phyloP scores from a whole-genome alignment of 371 early-diverging fungal genomes.

The Rhizopus arrhizus region DNA sequence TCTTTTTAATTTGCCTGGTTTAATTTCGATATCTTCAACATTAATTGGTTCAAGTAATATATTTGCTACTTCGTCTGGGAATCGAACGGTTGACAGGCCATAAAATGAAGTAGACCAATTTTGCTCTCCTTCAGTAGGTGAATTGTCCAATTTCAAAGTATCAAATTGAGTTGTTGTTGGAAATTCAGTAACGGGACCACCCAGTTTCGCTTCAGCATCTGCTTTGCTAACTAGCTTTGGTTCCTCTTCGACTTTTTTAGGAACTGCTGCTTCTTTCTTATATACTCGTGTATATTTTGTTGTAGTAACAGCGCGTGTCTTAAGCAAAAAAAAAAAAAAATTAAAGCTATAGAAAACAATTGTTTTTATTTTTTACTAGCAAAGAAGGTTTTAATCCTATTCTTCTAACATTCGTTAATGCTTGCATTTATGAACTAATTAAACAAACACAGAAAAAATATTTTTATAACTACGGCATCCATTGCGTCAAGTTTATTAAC shows the following conservation, averaged over 20 bases:
- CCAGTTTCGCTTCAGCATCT: background rate
- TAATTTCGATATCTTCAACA: conserved; percentile 85
- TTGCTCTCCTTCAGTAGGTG: conserved; percentile 19
- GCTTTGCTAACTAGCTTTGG: background rate
- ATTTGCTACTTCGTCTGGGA: conserved; percentile 70
- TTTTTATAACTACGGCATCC: too few relatives aligned
- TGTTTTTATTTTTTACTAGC: background rate
- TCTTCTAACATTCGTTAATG: conserved; percentile 13
- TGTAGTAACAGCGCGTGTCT: conserved; percentile 20
- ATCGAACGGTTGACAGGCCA: conserved; percentile 75
- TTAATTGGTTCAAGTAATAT: conserved; percentile 75
- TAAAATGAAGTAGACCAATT: conserved; percentile 77
- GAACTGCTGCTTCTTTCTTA: conserved; percentile 4
- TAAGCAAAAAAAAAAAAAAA: background rate
- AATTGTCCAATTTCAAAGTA: conserved; percentile 1
- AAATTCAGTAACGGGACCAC: conserved; percentile 7
- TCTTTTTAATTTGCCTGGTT: conserved; percentile 69
- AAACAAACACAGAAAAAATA: background rate
- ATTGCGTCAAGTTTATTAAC: too few relatives aligned
- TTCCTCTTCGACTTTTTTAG: conserved; percentile 3
- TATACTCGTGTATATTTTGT: conserved; percentile 14
- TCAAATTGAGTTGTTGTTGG: conserved; percentile 25
- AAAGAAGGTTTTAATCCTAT: conserved; percentile 3
- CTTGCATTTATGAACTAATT: conserved; percentile 6
- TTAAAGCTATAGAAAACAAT: background rate